Evolutionary conservation across 2,329 filamentous ascomycete genomes (phyloP).

Genomic region (Ophiostoma perfectum): DNA sequence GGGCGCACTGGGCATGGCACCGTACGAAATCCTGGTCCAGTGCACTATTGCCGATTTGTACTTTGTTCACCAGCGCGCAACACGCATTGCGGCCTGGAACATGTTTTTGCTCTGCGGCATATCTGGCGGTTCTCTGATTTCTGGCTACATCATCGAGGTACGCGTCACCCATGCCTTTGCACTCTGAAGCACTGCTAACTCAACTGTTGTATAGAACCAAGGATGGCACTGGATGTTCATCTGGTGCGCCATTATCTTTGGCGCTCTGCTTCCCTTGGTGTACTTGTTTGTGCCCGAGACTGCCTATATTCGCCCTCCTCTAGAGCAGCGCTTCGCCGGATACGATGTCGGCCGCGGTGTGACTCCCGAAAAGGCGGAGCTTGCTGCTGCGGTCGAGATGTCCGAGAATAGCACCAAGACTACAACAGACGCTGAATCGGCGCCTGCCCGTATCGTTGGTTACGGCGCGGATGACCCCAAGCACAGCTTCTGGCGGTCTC

Average conservation of each 20-base stretch:
- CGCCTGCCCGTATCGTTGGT: neutral
- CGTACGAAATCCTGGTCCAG: slow-evolving; percentile 49
- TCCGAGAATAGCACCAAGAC: neutral
- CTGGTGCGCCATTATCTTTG: slow-evolving; percentile 44
- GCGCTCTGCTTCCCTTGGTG: slow-evolving; percentile 39
- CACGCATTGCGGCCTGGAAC: slow-evolving; percentile 40
- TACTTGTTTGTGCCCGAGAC: slow-evolving; percentile 49
- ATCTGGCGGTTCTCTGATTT: slow-evolving; percentile 38
- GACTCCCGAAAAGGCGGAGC: slow-evolving; percentile 13
- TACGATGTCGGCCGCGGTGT: slow-evolving; percentile 11
- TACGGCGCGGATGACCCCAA: slow-evolving; percentile 26
- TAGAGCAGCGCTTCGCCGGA: slow-evolving; percentile 18
- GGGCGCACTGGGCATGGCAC: slow-evolving; percentile 45
- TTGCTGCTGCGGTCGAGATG: neutral
- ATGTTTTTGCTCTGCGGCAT: slow-evolving; percentile 39
- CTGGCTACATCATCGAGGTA: slow-evolving; percentile 37
- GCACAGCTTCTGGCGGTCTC: slow-evolving; percentile 33
- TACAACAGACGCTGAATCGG: neutral
- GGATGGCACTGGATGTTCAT: slow-evolving; percentile 44
- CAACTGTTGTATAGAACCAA: slow-evolving; percentile 26
- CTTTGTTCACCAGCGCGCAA: slow-evolving; percentile 43
- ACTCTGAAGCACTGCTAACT: neutral
- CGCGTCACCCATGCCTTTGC: neutral
- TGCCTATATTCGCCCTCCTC: slow-evolving; percentile 34
- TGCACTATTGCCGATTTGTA: slow-evolving; percentile 46